Base-by-base conservation (phyloP, 73 alveolate species). In the Tetrahymena thermophila region DNA sequence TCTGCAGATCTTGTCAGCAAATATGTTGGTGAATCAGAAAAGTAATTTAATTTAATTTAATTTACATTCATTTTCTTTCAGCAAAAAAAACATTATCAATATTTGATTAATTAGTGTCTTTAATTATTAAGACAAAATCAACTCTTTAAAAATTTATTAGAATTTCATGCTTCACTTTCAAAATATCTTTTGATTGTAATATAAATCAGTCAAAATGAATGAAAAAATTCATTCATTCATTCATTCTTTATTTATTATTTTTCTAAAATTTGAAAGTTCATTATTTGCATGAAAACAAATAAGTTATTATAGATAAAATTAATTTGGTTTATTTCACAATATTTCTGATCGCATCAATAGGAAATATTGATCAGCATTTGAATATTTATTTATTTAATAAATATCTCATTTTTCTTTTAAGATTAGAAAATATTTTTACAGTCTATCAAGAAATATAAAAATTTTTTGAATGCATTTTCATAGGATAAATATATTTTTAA, bases 11-110 rank as follows among this genome's bases (percentile, higher is more conserved):
- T 98, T 84, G 98, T 98, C 58, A 96, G 99, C 35, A 98, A 98
- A 94, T 98, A 96, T 97, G 97, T 98, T 96, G 99, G 99, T 96
- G 99, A 98, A 94, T 96, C 99, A 55, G 99, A 98, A 94, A 97
- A 93, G 95, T 93, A 93, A 21, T 23, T 42, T n/a, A 37, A 93
- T 35, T 35, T 9, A 42, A 42, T 42, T 42, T 9, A 50, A 50
- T 50, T 19, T 21, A 50, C 83, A 50, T 19, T 6, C 44, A 40
- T 40, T 6, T 40, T 40, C 44, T 40, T 40, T 40, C 15, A 50
- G 7, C 13, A 10, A 50, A 0, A 50, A 50, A 50, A 50, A 15
- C 6, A 50, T 50, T 50, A 50, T 50, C 31, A n/a, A n/a, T 50
- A 10, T 14, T 43, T 3, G 4, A 3, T 43, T 14, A 43, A 1